Base-by-base conservation (phyloP, 148 eudicot species). In the Nyssa sinensis region DNA sequence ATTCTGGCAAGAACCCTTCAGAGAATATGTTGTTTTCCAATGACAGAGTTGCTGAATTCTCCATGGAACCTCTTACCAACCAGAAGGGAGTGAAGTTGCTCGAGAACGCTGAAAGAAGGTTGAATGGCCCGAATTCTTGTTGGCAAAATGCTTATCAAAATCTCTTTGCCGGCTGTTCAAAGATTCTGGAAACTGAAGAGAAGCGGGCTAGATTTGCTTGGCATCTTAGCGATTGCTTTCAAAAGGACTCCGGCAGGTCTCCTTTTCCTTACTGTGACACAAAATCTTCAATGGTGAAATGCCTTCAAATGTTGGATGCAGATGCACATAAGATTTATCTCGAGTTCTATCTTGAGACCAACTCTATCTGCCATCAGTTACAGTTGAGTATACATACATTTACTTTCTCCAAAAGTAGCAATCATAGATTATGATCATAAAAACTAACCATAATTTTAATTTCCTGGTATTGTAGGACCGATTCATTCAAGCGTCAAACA, bases 191-290 rank as follows among this genome's bases (percentile, higher is more conserved):
- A 0, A 90, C 73, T 4, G 91, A 91, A 35, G 97, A 93, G 70
- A 82, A 73, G 67, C 70, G 87, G 57, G 64, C 82, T 0, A 75
- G 94, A 23, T 82, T 93, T 19, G 92, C 98, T 81, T 93, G 97
- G 96, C 79, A 86, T 83, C 85, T 93, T 4, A 88, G 84, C 59
- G 87, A 89, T 55, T 93, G 98, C 82, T 93, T 93, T 79, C 90
- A 86, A 57, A 81, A 77, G 80, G 94, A 88, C 72, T 75, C 94
- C 8, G 95, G 97, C 5, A 81, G 92, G 35, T 67, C 73, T n/a
- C 51, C 80, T 13, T 87, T 91, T 32, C 96, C 98, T 44, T 34
- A 64, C 24, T 93, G 98, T 68, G 82, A 78, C 44, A 53, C 51
- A 2, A 91, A 86, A 70, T 31, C 84, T 24, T 28, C 69, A 32